Evolutionary conservation across 768 basidiomycete species (phyloP), one percentile per base, ranked within the genome.

Genomic region (Nidula microcarpa): DNA sequence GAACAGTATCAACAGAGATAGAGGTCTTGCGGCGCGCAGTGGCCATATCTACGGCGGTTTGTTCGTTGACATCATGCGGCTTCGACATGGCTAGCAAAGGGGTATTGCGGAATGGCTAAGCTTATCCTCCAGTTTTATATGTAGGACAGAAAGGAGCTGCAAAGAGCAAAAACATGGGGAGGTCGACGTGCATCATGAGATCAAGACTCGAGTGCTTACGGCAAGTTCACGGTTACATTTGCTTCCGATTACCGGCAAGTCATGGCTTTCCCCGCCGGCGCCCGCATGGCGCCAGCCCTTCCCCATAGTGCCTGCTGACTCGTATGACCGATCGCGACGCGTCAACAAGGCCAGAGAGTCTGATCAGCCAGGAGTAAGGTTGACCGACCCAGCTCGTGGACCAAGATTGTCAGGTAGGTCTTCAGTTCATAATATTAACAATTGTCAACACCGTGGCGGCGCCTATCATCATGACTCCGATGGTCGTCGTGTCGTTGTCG

Each of bases 31-130:
- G 61, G 32, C 85, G 69, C 0, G 85, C 84, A 14, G 64, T 65
- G 34, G 59, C 61, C 78, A 87, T 79, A 58, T 86, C 86, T 43
- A 74, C 58, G 2, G 59, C 72, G 9, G 78, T 83, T 59, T 78
- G 80, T 30, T 66, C 72, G 50, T 72, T 80, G 37, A 70, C 57
- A 61, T 78, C 74, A 56, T 71, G 55, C 11, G 5, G 16, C 3
- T 50, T 53, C 14, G 43, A 14, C 57, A 59, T 59, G 39, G 23
- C 23, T 41, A 16, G 4, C 13, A 41, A 41, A 41, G 39, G 4
- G 39, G 39, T 11, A 41, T 41, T 41, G 2, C 39, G 16, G 16
- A 41, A 41, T 41, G 13, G 13, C 39, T 41, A 41, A 41, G 16
- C 23, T 23, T 41, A 41, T 41, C 39, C 39, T 11, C 13, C 16